These are phyloP conservation scores for Aspergillus terreus DNA, from an alignment of 2,329 filamentous ascomycete species.

Conservation along the genomic window DNA sequence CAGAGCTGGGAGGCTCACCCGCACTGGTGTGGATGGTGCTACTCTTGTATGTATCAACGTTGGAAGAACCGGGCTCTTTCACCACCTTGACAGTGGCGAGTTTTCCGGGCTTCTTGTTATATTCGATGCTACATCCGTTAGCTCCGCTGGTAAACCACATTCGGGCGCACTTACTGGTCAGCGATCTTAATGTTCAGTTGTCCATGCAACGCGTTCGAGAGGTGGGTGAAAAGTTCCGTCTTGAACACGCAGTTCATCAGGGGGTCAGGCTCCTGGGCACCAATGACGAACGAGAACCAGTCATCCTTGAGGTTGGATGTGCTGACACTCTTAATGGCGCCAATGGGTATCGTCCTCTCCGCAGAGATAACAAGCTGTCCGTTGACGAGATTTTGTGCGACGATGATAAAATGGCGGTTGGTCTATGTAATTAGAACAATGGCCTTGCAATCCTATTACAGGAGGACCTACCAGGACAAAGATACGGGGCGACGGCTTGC, in stretches of 20 bases:
- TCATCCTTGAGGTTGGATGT: slow-evolving; percentile 82
- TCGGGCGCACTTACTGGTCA: slow-evolving; percentile 52
- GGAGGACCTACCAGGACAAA: slow-evolving; percentile 61
- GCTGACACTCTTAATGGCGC: slow-evolving; percentile 83
- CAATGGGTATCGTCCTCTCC: slow-evolving; percentile 77
- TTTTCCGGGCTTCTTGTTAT: slow-evolving; percentile 97
- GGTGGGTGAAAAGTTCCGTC: slow-evolving; percentile 93
- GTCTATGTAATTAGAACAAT: slow-evolving; percentile 48
- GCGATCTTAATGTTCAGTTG: slow-evolving; percentile 77
- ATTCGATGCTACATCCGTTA: slow-evolving; percentile 63
- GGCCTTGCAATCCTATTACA: not conserved
- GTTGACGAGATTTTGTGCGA: slow-evolving; percentile 79
- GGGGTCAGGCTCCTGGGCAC: slow-evolving; percentile 88
- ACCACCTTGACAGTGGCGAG: slow-evolving; percentile 81
- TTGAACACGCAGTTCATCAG: slow-evolving; percentile 91
- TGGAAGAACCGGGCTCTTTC: slow-evolving; percentile 72
- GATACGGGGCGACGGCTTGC: slow-evolving; percentile 83
- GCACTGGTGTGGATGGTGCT: slow-evolving; percentile 79
- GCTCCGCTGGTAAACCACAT: not conserved
- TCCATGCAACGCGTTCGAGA: slow-evolving; percentile 74
- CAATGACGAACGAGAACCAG: slow-evolving; percentile 91
- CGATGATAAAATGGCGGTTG: slow-evolving; percentile 79
- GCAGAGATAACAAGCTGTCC: slow-evolving; percentile 75
- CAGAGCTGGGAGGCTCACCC: slow-evolving; percentile 78
- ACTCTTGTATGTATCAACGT: slow-evolving; percentile 89